These are phyloP conservation scores for Penicillium sp. DNA, from an alignment of 2,329 filamentous ascomycete species.

Conservation along the genomic window DNA sequence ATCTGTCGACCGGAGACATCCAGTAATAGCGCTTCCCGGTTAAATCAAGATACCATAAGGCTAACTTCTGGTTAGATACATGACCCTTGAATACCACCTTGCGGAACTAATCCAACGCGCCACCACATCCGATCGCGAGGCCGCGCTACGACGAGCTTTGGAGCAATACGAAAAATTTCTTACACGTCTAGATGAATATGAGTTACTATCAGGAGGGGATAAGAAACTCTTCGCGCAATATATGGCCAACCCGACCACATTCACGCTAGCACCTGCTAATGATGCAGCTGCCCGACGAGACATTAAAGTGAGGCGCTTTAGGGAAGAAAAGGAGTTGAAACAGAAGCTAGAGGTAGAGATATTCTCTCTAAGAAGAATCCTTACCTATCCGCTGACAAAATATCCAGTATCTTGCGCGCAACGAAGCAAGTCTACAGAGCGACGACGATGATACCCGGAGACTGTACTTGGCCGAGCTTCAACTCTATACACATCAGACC, in stretches of 20 bases:
- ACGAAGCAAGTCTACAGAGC: constrained; percentile 65
- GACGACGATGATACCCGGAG: constrained; percentile 86
- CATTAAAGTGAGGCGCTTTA: constrained; percentile 83
- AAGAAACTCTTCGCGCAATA: constrained; percentile 74
- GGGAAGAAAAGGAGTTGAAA: constrained; percentile 82
- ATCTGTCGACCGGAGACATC: constrained; percentile 81
- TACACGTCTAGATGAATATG: constrained; percentile 76
- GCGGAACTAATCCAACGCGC: constrained; percentile 76
- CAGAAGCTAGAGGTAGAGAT: constrained; percentile 72
- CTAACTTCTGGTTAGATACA: constrained; percentile 58
- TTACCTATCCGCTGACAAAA: constrained; percentile 37
- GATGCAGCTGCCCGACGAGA: constrained; percentile 74
- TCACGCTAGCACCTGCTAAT: constrained; percentile 70
- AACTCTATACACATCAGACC: constrained; percentile 74
- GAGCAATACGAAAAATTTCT: constrained; percentile 79
- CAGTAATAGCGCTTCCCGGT: constrained; percentile 56
- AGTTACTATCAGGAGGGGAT: constrained; percentile 68
- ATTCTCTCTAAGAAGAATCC: constrained; percentile 4
- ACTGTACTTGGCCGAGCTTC: constrained; percentile 75
- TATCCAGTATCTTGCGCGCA: constrained; percentile 61
- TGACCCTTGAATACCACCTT: constrained; percentile 76
- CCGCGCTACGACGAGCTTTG: constrained; percentile 66
- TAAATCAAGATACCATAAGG: neutral
- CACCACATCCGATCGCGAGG: constrained; percentile 67
- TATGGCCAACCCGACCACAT: constrained; percentile 70